Evolutionary conservation across 164 flowering plant genomes (phyloP).

Genomic region (Nymphaea colorata): DNA sequence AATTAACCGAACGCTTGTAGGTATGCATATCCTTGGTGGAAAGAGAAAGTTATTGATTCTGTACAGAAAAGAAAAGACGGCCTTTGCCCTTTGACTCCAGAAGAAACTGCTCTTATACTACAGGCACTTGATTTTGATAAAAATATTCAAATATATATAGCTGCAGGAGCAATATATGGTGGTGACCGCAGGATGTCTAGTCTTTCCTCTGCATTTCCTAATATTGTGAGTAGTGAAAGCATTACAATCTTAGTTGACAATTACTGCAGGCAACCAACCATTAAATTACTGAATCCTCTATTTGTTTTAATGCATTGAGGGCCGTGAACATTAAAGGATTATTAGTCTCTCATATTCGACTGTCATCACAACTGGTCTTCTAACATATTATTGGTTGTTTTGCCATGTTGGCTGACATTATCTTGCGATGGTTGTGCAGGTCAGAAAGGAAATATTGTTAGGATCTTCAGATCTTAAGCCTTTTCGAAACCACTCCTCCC

Average conservation of each 20-base stretch:
- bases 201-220: conserved; percentile 52
- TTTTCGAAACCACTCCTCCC: conserved; percentile 91
- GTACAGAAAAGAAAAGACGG: conserved; percentile 79
- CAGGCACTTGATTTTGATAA: conserved; percentile 68
- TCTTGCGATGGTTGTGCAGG: conserved; percentile 29
- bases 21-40: conserved; percentile 98
- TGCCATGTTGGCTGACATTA: background rate
- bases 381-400: too few species aligned
- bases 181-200: conserved; percentile 59
- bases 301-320: background rate
- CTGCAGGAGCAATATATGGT: conserved; percentile 89
- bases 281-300: background rate
- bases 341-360: too few species aligned
- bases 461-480: conserved; percentile 63
- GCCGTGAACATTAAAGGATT: too few species aligned
- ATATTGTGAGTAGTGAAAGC: conserved; percentile 37
- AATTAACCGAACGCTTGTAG: conserved; percentile 16
- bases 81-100: conserved; percentile 86
- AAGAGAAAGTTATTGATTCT: conserved; percentile 77
- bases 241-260: background rate
- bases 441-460: conserved; percentile 80
- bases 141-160: conserved; percentile 61
- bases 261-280: background rate
- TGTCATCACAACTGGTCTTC: background rate
- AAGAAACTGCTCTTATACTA: conserved; percentile 71